Base-by-base conservation (phyloP, 2,329 filamentous ascomycete species). In the Drechmeria coniospora region DNA sequence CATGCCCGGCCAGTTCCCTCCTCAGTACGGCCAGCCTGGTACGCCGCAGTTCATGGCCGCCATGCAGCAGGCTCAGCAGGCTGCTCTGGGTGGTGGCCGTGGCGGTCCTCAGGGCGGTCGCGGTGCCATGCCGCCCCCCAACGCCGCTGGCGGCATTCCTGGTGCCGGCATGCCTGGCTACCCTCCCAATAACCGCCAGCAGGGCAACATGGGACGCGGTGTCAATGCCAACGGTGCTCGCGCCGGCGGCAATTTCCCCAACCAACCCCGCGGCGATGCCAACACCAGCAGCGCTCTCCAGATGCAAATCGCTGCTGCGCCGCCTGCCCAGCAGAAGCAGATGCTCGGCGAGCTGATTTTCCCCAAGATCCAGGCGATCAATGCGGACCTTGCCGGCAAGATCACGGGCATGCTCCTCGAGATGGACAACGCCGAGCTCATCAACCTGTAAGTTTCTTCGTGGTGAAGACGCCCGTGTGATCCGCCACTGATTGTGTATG, bases 361-460 rank as follows among this genome's bases (percentile, higher is more conserved):
- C 71, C 90, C 90, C 51, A 98, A 95, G 79, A 95, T 98, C 49
- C 76, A 86, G 57, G 74, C 73, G 42, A 77, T 93, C 59, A 90
- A 98, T 65, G 80, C 84, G 34, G 86, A 94, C 47, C 69, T 98
- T 48, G 90, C 90, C 37, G 90, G 90, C 53, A 98, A 98, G 77
- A 95, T 98, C 57, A 98, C 90, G 36, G 90, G 90, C 61, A 98
- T 98, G 90, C 79, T 98, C 47, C 63, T 98, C 46, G 90, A 98
- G 72, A 98, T 98, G 90, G 90, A 95, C 48, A 95, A 95, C 61
- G 55, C 68, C 32, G 90, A 98, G 65, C 67, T 98, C 45, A 70
- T 98, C 51, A 82, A 81, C 61, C 72, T 98, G 82, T 93, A 78
- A 81, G 86, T 81, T 39, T 17, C 34, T 24, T 31, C 27, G 7